These are phyloP conservation scores for Boletus rubroflammeus DNA, from an alignment of 768 basidiomycete species.

Conservation along the genomic window DNA sequence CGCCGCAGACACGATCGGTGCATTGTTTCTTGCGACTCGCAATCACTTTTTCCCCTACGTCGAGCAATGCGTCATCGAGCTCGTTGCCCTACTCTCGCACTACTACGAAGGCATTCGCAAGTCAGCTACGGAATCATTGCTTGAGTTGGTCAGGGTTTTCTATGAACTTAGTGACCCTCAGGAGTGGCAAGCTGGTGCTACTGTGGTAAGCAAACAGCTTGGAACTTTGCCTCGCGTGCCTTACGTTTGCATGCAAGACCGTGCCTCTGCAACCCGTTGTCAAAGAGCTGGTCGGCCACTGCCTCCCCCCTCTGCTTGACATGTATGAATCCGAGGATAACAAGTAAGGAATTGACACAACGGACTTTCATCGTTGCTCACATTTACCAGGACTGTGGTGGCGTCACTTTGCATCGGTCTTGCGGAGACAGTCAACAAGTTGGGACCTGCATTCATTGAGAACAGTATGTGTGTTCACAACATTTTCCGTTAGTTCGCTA, in stretches of 20 bases:
- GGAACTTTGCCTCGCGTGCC: neutral
- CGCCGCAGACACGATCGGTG: constrained; percentile 93
- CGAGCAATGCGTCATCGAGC: constrained; percentile 74
- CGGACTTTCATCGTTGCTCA: constrained; percentile 14
- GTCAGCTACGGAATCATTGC: constrained; percentile 80
- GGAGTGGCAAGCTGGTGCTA: constrained; percentile 78
- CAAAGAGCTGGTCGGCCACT: constrained; percentile 72
- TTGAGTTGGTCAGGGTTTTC: constrained; percentile 87
- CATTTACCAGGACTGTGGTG: constrained; percentile 66
- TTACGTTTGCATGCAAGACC: constrained; percentile 28
- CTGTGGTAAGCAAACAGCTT: constrained; percentile 45
- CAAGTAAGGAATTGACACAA: constrained; percentile 62
- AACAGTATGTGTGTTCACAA: constrained; percentile 49
- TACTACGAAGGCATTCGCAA: constrained; percentile 99
- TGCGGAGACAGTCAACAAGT: constrained; percentile 86
- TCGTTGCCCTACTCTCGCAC: constrained; percentile 77
- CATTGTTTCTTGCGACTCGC: constrained; percentile 79
- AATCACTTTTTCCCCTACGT: constrained; percentile 88
- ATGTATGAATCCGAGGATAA: constrained; percentile 95
- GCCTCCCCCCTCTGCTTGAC: constrained; percentile 71
- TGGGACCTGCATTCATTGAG: constrained; percentile 85
- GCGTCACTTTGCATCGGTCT: constrained; percentile 84
- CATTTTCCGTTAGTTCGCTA: neutral
- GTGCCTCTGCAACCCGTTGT: constrained; percentile 63
- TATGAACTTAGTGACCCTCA: constrained; percentile 81